Evolutionary conservation across 768 basidiomycete genomes (phyloP).

Genomic region (Russula ochroleuca): DNA sequence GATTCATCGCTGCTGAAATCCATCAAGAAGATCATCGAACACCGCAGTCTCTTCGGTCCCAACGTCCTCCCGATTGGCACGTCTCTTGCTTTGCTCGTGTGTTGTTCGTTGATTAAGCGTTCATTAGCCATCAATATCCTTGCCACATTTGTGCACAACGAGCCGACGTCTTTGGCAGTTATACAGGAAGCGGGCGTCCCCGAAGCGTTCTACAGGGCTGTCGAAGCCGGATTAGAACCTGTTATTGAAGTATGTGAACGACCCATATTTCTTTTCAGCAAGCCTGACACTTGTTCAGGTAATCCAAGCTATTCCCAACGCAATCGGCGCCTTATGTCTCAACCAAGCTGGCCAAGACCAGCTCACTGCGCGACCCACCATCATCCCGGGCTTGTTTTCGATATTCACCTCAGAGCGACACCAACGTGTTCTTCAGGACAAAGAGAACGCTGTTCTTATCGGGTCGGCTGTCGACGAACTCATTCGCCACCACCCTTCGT

Average conservation of each 20-base stretch:
- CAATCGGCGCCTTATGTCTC: slow-evolving; percentile 92
- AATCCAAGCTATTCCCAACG: slow-evolving; percentile 89
- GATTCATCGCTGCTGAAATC: slow-evolving; percentile 83
- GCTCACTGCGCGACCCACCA: slow-evolving; percentile 66
- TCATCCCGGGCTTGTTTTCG: slow-evolving; percentile 80
- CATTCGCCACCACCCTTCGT: slow-evolving; percentile 87
- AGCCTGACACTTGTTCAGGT: slow-evolving; percentile 46
- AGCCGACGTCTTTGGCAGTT: slow-evolving; percentile 88
- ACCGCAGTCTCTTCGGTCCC: slow-evolving; percentile 80
- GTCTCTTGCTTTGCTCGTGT: slow-evolving; percentile 29
- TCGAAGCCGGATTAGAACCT: slow-evolving; percentile 81
- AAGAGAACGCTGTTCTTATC: slow-evolving; percentile 86
- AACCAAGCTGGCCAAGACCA: slow-evolving; percentile 86
- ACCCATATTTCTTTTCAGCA: neutral
- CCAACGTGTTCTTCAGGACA: slow-evolving; percentile 80
- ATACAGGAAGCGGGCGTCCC: slow-evolving; percentile 92
- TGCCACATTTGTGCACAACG: slow-evolving; percentile 97
- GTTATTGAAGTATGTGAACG: slow-evolving; percentile 68
- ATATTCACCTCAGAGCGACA: slow-evolving; percentile 84
- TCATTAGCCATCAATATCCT: slow-evolving; percentile 83
- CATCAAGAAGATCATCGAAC: slow-evolving; percentile 81
- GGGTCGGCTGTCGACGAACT: slow-evolving; percentile 93
- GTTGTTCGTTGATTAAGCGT: slow-evolving; percentile 23
- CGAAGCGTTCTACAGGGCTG: slow-evolving; percentile 79
- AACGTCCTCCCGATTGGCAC: slow-evolving; percentile 80